A percentile compares a stretch with the other conserved stretches of the same genome.
phyloP scores from a whole-genome alignment of 2,329 filamentous ascomycete genomes.

The Alternaria sp. region DNA sequence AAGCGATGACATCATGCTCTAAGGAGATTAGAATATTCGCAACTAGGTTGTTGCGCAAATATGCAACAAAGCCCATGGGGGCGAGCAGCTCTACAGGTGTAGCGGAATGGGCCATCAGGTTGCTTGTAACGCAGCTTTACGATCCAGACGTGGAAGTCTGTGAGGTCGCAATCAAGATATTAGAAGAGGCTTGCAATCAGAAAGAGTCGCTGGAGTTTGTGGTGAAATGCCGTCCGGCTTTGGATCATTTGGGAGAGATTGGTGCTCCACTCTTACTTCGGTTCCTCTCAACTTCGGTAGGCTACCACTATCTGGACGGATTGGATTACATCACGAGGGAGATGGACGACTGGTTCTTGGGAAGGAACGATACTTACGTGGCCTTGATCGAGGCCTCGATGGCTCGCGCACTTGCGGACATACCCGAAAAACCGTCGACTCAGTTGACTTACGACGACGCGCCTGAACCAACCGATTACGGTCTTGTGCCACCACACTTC shows the following conservation, averaged over 20 bases:
- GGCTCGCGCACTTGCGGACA: slow-evolving; percentile 77
- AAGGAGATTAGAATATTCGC: slow-evolving; percentile 91
- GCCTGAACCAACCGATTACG: slow-evolving; percentile 59
- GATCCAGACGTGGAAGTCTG: slow-evolving; percentile 97
- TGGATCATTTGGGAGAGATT: slow-evolving; percentile 96
- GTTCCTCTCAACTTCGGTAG: slow-evolving; percentile 94
- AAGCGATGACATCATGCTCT: slow-evolving; percentile 88
- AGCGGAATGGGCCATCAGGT: slow-evolving; percentile 93
- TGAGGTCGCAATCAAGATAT: slow-evolving; percentile 92
- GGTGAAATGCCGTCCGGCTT: slow-evolving; percentile 90
- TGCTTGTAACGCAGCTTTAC: slow-evolving; percentile 97
- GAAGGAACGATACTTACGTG: slow-evolving; percentile 96
- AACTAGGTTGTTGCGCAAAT: slow-evolving; percentile 86
- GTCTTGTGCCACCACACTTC: slow-evolving; percentile 90
- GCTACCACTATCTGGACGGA: slow-evolving; percentile 96
- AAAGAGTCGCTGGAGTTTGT: slow-evolving; percentile 93
- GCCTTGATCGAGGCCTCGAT: slow-evolving; percentile 94
- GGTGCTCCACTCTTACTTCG: slow-evolving; percentile 90
- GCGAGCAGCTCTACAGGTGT: slow-evolving; percentile 61
- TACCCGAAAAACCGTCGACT: slow-evolving; percentile 64
- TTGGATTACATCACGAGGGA: slow-evolving; percentile 99
- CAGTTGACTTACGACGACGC: slow-evolving; percentile 53
- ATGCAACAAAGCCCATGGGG: slow-evolving; percentile 70
- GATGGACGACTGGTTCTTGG: slow-evolving; percentile 99
- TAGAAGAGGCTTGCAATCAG: slow-evolving; percentile 96